phyloP scores from a whole-genome alignment of 2,329 filamentous ascomycete genomes.

The Colletotrichum neosansevieriae region DNA sequence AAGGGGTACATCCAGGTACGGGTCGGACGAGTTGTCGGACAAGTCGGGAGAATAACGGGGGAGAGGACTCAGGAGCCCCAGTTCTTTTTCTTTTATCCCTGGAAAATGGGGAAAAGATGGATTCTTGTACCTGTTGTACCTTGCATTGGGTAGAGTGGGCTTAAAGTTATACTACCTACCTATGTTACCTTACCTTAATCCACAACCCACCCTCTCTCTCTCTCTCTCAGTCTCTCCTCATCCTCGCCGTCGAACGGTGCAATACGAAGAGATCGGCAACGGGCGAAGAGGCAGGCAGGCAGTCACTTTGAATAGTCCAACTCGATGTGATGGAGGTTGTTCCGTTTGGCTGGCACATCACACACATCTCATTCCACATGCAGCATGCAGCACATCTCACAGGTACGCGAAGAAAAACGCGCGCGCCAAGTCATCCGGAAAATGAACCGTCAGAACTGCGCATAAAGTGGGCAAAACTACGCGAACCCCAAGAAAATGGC shows the following conservation, averaged over 20 bases:
- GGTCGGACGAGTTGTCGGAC: slow-evolving; percentile 17
- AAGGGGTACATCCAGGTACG: not conserved
- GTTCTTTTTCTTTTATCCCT: too few relatives aligned
- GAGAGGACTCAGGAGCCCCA: not conserved
- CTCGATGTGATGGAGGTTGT: too few relatives aligned
- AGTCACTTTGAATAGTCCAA: too few relatives aligned
- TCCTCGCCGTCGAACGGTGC: not conserved
- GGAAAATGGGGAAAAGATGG: not conserved
- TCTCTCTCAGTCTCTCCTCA: not conserved
- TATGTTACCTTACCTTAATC: not conserved
- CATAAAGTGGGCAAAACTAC: too few relatives aligned
- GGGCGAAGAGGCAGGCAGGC: not conserved
- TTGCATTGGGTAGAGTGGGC: slow-evolving; percentile 4
- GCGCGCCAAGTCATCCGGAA: too few relatives aligned
- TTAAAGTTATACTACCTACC: too few relatives aligned
- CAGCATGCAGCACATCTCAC: too few relatives aligned
- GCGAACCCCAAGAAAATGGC: too few relatives aligned
- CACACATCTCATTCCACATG: too few relatives aligned
- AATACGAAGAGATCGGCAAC: slow-evolving; percentile 21
- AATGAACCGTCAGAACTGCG: too few relatives aligned
- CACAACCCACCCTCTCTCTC: not conserved
- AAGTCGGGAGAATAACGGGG: not conserved
- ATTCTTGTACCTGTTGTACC: slow-evolving; percentile 3
- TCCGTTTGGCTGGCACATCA: too few relatives aligned
- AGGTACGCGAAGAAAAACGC: too few relatives aligned